These are phyloP conservation scores for Penicillium pulvis DNA, from an alignment of 495 filamentous ascomycete genomes.

Conservation along the genomic window DNA sequence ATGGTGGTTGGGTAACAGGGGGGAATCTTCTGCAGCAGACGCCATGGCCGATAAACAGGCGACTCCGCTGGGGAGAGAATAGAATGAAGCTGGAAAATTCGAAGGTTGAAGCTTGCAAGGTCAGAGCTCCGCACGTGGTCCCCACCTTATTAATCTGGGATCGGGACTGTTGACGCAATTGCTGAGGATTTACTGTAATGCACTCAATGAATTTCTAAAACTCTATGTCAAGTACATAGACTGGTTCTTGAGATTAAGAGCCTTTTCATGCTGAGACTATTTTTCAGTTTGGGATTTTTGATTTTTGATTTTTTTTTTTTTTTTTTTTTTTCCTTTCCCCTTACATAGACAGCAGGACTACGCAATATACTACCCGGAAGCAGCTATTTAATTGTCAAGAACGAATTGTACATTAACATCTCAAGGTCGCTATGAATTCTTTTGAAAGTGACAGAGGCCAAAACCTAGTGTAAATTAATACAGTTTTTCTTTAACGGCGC, in stretches of 20 bases:
- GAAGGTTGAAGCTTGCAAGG: constrained; percentile 26
- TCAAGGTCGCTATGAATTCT: constrained; percentile 4
- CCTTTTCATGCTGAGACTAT: neutral
- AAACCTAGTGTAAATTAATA: neutral
- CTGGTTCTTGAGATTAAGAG: no score
- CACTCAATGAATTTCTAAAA: no score
- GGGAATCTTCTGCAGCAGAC: constrained; percentile 47
- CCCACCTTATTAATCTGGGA: constrained; percentile 26
- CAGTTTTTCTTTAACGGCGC: constrained; percentile 28
- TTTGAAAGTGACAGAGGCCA: neutral
- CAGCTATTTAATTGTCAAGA: neutral
- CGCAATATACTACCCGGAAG: neutral
- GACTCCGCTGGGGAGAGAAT: constrained; percentile 16
- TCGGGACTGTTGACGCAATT: constrained; percentile 2
- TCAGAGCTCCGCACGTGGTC: constrained; percentile 37
- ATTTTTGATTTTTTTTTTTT: neutral
- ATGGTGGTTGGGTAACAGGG: constrained; percentile 49
- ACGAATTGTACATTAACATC: neutral
- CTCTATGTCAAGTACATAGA: no score
- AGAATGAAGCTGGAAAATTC: constrained; percentile 22
- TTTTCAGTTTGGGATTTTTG: neutral
- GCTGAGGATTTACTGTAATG: neutral
- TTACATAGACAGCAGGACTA: neutral
- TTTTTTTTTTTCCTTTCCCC: neutral
- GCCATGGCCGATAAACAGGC: constrained; percentile 34